Evolutionary conservation across 169 alveolate genomes (phyloP), one percentile per base, ranked within the genome.

Genomic region (Plasmodium reichenowi): DNA sequence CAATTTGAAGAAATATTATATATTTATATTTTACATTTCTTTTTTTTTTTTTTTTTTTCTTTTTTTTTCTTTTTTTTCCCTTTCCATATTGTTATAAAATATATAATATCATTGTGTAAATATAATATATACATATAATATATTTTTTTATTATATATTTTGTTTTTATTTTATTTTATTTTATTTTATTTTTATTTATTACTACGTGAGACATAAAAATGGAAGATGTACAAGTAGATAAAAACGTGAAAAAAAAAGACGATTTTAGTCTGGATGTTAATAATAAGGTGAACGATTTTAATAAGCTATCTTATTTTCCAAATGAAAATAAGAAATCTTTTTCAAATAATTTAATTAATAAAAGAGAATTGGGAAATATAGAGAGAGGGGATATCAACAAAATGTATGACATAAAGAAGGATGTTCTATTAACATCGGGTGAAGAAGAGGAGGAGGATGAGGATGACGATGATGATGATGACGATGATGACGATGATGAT

Each of bases 211-310:
- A 20, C 15, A 50, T 20, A 10, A 70, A 52, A 10, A 70, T 70
- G 78, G 63, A 70, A 5, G 24, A 15, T 15, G 22, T 45, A 48
- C 50, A 52, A 20, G 8, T 48, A 56, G 83, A 80, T 48, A 68
- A 54, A 32, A 67, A 67, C 47, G 15, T 68, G 15, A 68, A 80
- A 17, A 52, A 72, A 54, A 66, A 80, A 58, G 90, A 38, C 22
- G 76, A 76, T 13, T 63, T 47, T 5, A 64, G 43, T 63, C 43
- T 63, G 54, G 63, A 64, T n/a, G 47, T 22, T 45, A 60, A 50
- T 45, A 52, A 26, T 24, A 76, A 64, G 10, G 88, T 45, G 48
- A 76, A 64, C 47, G 75, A 76, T n/a, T 29, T 22, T 8, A 22
- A 72, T 38, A 76, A 64, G 24, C n/a, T 54, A 38, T 2, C 43